A percentile compares a stretch with the other conserved stretches of the same genome.
These are phyloP conservation scores for Brasilioporus rufonigricans DNA, from an alignment of 768 basidiomycete genomes.

Conservation along the genomic window DNA sequence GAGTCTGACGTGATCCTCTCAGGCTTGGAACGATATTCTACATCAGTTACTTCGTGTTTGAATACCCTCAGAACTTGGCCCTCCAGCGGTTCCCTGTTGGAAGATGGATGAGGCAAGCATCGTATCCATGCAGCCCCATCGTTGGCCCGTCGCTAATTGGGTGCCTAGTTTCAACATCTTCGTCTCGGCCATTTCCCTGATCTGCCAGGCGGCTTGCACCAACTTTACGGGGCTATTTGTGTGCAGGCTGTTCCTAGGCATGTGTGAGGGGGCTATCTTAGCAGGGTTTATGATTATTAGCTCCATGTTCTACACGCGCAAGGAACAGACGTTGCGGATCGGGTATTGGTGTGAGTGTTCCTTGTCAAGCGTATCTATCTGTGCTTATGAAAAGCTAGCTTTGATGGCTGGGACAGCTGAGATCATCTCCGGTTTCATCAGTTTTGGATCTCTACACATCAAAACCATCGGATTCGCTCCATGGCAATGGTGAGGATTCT, in stretches of 20 bases:
- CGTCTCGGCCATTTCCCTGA: slow-evolving; percentile 61
- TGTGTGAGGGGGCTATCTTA: slow-evolving; percentile 70
- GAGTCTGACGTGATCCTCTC: background rate
- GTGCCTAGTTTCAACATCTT: slow-evolving; percentile 58
- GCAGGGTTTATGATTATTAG: slow-evolving; percentile 77
- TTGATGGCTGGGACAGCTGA: slow-evolving; percentile 73
- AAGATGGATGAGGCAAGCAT: slow-evolving; percentile 72
- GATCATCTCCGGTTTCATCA: slow-evolving; percentile 66
- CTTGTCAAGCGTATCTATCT: background rate
- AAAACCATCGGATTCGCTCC: slow-evolving; percentile 54
- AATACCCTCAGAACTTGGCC: slow-evolving; percentile 72
- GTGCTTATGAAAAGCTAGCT: slow-evolving; percentile 36
- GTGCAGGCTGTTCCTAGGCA: slow-evolving; percentile 63
- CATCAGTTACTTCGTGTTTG: slow-evolving; percentile 65
- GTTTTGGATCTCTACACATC: slow-evolving; percentile 66
- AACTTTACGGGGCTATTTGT: slow-evolving; percentile 64
- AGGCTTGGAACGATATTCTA: slow-evolving; percentile 81
- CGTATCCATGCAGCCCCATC: background rate
- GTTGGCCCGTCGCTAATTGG: background rate
- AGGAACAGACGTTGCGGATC: slow-evolving; percentile 64
- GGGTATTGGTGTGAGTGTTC: slow-evolving; percentile 71
- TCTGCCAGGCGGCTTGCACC: slow-evolving; percentile 66
- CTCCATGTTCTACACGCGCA: slow-evolving; percentile 76
- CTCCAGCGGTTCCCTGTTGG: slow-evolving; percentile 74
- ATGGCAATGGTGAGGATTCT: slow-evolving; percentile 61